Percentiles rank a stretch among this genome's conserved stretches.
These are phyloP conservation scores for Geotrichum reessii DNA, from an alignment of 1,139 yeast species.

Conservation along the genomic window DNA sequence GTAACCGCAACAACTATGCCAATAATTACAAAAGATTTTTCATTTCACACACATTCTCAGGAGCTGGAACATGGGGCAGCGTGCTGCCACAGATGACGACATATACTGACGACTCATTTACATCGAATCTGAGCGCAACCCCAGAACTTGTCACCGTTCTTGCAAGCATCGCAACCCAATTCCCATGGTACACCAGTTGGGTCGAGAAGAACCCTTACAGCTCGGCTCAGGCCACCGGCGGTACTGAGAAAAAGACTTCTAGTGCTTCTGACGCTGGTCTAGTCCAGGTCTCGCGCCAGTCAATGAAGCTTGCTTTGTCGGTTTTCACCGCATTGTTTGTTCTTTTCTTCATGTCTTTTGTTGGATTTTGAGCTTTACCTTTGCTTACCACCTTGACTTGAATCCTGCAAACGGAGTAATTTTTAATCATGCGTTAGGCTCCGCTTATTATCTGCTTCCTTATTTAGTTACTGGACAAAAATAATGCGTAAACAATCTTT, in stretches of 20 bases:
- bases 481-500: no score
- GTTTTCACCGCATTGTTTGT: constrained; percentile 2
- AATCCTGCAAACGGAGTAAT: neutral
- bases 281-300: constrained; percentile 4
- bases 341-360: constrained; percentile 6
- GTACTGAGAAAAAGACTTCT: constrained; percentile 4
- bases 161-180: constrained; percentile 16
- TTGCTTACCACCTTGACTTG: neutral
- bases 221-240: neutral
- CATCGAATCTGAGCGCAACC: constrained; percentile 6
- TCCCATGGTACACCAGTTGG: constrained; percentile 19
- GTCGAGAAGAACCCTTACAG: neutral
- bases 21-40: constrained; percentile 11
- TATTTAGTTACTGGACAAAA: no score
- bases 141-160: constrained; percentile 12
- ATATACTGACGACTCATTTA: constrained; percentile 16
- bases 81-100: constrained; percentile 8
- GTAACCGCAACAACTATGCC: constrained; percentile 3
- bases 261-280: constrained; percentile 3
- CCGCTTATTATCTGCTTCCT: no score
- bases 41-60: constrained; percentile 15
- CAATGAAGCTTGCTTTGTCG: constrained; percentile 9
- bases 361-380: neutral
- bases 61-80: neutral
- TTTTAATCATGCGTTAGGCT: neutral